Base-by-base conservation (phyloP, 192 early-diverging fungal genomes). In the Coemansia furcata region DNA sequence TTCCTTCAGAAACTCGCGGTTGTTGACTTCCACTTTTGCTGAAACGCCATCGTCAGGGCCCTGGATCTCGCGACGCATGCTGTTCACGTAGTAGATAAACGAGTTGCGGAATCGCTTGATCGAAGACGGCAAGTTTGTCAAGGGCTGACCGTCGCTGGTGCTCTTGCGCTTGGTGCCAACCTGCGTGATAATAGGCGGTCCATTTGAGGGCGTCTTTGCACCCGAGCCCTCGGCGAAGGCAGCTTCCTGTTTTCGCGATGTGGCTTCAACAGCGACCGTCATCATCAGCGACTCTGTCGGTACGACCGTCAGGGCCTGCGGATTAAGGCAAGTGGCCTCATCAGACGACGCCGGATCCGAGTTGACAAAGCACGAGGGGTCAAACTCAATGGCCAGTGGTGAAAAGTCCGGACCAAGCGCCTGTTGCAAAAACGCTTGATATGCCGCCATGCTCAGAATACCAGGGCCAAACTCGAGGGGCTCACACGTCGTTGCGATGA, bases 31-130 rank as follows among this genome's bases (percentile, higher is more conserved):
- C 10, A 73, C 61, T 49, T 75, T 72, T 6, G 49, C 72, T 12
- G 66, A 54, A 23, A 62, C 55, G 50, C 76, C 71, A 19, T 70
- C 66, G 2, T 30, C 43, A 38, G 8, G 6, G n/a, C 46, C 68
- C 67, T 69, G 66, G 3, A 67, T 15, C 40, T 69, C 76, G 26
- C 65, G 71, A 37, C 80, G 74, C 42, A 50, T 58, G 26, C 69
- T 68, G 66, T 82, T 71, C 32, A 77, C 80, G 68, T 63, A 82
- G 67, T 82, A 82, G 55, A 82, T 76, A 58, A 82, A 82, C 55
- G 80, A 82, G 60, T 82, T 82, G 62, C 80, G 74, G 68, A 82
- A 82, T 11, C 80, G 74, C 62, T 82, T 82, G 74, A 78, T 64
- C 29, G 71, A 69, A 15, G 62, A 47, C 10, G 76, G 76, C 59